Conservation (phyloP, 768 basidiomycete species). For the Asterophora lycoperdoides region DNA sequence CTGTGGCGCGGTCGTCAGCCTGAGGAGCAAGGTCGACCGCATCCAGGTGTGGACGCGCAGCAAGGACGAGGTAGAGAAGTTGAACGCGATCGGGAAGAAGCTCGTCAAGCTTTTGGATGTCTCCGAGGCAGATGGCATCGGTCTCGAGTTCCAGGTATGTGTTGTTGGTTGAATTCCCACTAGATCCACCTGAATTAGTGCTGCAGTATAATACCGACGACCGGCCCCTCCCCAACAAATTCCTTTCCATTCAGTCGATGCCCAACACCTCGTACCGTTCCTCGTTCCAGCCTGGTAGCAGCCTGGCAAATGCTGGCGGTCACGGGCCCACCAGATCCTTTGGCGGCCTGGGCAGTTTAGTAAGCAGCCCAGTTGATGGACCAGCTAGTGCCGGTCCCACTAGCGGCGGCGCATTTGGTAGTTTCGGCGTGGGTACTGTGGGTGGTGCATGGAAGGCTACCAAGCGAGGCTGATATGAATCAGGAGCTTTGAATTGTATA, state of each 20-base stretch:
- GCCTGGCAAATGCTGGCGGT: slow-evolving; percentile 5
- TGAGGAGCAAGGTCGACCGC: slow-evolving; percentile 81
- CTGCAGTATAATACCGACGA: slow-evolving; percentile 83
- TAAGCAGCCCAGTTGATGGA: slow-evolving; percentile 4
- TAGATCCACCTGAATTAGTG: no score
- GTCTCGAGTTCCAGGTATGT: slow-evolving; percentile 85
- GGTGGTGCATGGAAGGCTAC: slow-evolving; percentile 24
- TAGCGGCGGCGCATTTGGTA: slow-evolving; percentile 27
- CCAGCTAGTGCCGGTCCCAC: slow-evolving; percentile 12
- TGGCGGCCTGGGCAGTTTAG: not conserved
- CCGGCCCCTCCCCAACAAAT: slow-evolving; percentile 75
- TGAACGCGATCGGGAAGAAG: slow-evolving; percentile 82
- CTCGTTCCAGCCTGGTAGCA: slow-evolving; percentile 44
- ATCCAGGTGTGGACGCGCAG: slow-evolving; percentile 89
- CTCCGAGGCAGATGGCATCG: slow-evolving; percentile 78
- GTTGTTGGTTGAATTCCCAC: not conserved
- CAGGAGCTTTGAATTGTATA: no score
- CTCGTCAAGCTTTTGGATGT: slow-evolving; percentile 80
- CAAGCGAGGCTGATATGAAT: slow-evolving; percentile 6
- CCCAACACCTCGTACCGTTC: slow-evolving; percentile 66
- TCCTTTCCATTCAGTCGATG: slow-evolving; percentile 71
- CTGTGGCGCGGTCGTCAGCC: slow-evolving; percentile 82
- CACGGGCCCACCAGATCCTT: slow-evolving; percentile 18
- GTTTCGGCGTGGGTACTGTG: slow-evolving; percentile 25
- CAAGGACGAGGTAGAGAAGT: slow-evolving; percentile 79